Percentiles rank a stretch among this genome's conserved stretches.
These are phyloP conservation scores for Teratosphaeria pseudoeucalypti DNA, from an alignment of 2,329 filamentous ascomycete genomes.

Conservation along the genomic window DNA sequence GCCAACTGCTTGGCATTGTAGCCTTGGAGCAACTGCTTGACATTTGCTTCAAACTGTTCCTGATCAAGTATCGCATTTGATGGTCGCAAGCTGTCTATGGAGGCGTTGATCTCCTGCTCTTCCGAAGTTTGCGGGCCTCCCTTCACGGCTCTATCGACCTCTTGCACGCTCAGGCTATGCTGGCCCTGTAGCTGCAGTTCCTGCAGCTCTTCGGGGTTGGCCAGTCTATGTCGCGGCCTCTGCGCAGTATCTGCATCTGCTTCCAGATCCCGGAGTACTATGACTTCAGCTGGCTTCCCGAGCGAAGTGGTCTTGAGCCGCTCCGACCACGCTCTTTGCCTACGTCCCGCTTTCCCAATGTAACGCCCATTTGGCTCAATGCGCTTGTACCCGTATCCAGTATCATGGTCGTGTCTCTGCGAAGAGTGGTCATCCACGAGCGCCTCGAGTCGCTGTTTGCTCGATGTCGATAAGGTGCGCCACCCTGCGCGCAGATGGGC, in stretches of 20 bases:
- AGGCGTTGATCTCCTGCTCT: conserved; percentile 17
- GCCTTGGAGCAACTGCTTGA: conserved; percentile 10
- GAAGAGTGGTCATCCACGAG: background rate
- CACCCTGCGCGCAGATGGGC: background rate
- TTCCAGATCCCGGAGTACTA: conserved; percentile 5
- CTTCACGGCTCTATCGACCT: conserved; percentile 13
- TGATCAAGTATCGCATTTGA: conserved; percentile 12
- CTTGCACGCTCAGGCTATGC: conserved; percentile 10
- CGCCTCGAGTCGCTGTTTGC: background rate
- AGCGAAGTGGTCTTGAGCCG: conserved; percentile 13
- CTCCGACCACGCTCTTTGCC: conserved; percentile 16
- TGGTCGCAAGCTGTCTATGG: conserved; percentile 19
- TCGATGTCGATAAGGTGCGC: background rate
- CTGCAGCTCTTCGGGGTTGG: background rate
- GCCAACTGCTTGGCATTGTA: conserved; percentile 19
- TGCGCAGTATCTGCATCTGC: background rate
- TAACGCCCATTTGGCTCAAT: conserved; percentile 12
- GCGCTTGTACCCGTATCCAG: conserved; percentile 2
- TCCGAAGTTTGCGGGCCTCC: conserved; percentile 8
- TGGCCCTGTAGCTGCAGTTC: background rate
- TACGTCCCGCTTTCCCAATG: conserved; percentile 17
- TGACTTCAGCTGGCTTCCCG: conserved; percentile 16
- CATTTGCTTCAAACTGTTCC: conserved; percentile 10
- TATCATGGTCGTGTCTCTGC: background rate
- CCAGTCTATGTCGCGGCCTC: background rate